Conservation (phyloP, 768 basidiomycete species). For the Ramaria sp. region DNA sequence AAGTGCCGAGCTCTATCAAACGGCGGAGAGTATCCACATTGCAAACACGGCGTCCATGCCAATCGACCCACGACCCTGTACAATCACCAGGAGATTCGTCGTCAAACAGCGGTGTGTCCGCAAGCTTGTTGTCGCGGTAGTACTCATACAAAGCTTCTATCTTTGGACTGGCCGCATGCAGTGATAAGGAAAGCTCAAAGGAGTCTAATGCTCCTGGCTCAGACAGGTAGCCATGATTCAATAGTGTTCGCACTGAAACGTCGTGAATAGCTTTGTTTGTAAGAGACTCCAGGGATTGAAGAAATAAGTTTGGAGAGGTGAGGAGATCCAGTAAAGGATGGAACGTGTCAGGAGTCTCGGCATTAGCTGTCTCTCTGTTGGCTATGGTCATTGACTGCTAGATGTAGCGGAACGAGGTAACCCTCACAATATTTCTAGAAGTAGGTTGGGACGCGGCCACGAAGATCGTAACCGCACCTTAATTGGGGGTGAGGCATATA, state of each 20-base stretch:
- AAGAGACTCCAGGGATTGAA: slow-evolving; percentile 20
- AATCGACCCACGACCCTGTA: slow-evolving; percentile 66
- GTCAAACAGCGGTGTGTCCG: slow-evolving; percentile 17
- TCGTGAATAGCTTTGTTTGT: slow-evolving; percentile 45
- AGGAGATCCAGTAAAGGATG: slow-evolving; percentile 67
- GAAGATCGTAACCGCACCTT: slow-evolving; percentile 51
- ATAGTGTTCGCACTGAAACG: slow-evolving; percentile 40
- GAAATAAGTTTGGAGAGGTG: slow-evolving; percentile 37
- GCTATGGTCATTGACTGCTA: slow-evolving; percentile 1
- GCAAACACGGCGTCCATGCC: slow-evolving; percentile 70
- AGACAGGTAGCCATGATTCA: slow-evolving; percentile 35
- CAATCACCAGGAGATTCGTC: slow-evolving; percentile 27
- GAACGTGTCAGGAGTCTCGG: slow-evolving; percentile 64
- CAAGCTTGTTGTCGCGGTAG: slow-evolving; percentile 32
- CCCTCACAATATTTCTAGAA: slow-evolving; percentile 57
- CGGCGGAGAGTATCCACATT: slow-evolving; percentile 47
- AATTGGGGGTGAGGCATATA: slow-evolving; percentile 32
- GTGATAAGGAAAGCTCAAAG: slow-evolving; percentile 61
- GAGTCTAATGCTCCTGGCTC: slow-evolving; percentile 41
- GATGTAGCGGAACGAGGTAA: not conserved
- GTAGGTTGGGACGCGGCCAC: slow-evolving; percentile 53
- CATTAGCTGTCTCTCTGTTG: slow-evolving; percentile 66
- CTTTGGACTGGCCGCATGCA: slow-evolving; percentile 71
- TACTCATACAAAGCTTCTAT: slow-evolving; percentile 78
- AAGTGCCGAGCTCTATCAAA: slow-evolving; percentile 28